These are phyloP conservation scores for Tillandsia fasciculata DNA, from an alignment of 176 grass and related monocot species.

Conservation along the genomic window DNA sequence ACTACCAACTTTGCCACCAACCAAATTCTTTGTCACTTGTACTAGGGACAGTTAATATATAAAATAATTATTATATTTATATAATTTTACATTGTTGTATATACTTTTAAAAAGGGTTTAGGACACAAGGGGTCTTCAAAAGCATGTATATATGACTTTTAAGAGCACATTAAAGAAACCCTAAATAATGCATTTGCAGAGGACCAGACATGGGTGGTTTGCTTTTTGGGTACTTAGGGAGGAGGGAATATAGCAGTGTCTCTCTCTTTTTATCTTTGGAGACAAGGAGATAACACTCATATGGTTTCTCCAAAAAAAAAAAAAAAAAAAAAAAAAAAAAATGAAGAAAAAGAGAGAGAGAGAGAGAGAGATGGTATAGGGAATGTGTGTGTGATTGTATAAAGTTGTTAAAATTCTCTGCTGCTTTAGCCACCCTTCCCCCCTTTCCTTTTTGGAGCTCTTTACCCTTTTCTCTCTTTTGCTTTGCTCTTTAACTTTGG, in stretches of 20 bases:
- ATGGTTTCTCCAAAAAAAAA: neutral
- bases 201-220: slow-evolving; percentile 11
- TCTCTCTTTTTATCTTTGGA: neutral
- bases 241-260: neutral
- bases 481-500: neutral
- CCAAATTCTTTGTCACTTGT: no score
- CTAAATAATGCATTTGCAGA: slow-evolving; percentile 6
- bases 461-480: neutral
- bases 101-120: neutral
- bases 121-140: neutral
- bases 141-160: neutral
- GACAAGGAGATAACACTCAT: slow-evolving; percentile 7
- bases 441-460: neutral
- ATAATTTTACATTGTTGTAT: no score
- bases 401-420: slow-evolving; percentile 5
- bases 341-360: no score
- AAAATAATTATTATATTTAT: no score
- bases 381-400: neutral
- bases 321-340: neutral
- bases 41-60: no score
- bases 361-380: neutral
- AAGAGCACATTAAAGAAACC: neutral
- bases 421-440: slow-evolving; percentile 8
- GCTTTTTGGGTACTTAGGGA: slow-evolving; percentile 6
- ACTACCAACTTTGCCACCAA: no score